Base-by-base conservation (phyloP, 768 basidiomycete genomes). In the Tubosaeta sp. region DNA sequence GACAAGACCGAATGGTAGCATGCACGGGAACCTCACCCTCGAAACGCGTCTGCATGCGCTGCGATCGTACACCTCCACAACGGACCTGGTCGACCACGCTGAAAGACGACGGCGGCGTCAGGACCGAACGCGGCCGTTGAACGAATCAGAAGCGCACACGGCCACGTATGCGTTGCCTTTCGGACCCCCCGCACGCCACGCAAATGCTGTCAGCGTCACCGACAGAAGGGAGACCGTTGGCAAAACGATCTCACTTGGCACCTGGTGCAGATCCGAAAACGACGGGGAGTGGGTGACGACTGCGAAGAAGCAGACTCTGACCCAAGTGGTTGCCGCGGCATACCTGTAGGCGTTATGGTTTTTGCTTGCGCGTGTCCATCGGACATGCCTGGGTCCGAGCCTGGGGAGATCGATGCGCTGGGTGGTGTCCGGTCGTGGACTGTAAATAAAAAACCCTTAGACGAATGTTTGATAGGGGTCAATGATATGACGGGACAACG, bases 151-250 rank as follows among this genome's bases (percentile, higher is more conserved):
- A 42, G 91, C 90, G 17, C 98, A 78, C 90, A 97, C 95, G 65
- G 98, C 97, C 56, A 97, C 92, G 72, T 95, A 99, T 65, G 94
- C 88, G 48, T 82, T 86, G 58, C 94, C 95, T 77, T 95, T 93
- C 2, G 88, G 89, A 66, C 95, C 94, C 89, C 91, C 22, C 22
- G 22, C 22, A 22, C 22, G 22, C 22, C 22, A 22, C 22, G 22
- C 22, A 22, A 22, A 22, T 22, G 22, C 22, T 22, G 22, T 22
- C 22, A 22, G 22, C 22, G 22, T 22, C 22, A 22, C 22, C 22
- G 22, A 22, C 22, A 9, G 53, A 33, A 53, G 17, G 25, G 53
- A 26, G 16, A 17, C 58, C 57, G 52, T 56, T 51, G 38, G 66
- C 74, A 58, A 67, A 77, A 76, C 67, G 39, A 50, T 76, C 88